A percentile compares a stretch with the other conserved stretches of the same genome.
These are phyloP conservation scores for Penstemon davidsonii DNA, from an alignment of 257 asterid species.

Conservation along the genomic window DNA sequence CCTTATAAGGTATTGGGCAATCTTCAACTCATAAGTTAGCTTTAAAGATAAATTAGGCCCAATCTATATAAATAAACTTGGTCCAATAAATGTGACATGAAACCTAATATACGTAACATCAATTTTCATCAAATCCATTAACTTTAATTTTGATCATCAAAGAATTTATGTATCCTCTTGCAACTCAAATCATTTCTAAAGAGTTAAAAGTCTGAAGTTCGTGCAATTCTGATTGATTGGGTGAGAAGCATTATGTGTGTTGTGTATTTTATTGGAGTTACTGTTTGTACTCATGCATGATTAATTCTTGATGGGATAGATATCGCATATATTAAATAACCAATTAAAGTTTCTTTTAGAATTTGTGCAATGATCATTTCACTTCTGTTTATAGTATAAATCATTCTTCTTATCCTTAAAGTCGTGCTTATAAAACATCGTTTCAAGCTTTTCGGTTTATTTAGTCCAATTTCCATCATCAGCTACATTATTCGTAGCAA, in stretches of 20 bases:
- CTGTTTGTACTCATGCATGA: slow-evolving; percentile 31
- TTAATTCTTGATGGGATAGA: slow-evolving; percentile 21
- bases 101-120: too few relatives aligned
- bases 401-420: slow-evolving; percentile 5
- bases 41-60: too few relatives aligned
- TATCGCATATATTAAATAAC: slow-evolving; percentile 21
- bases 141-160: slow-evolving; percentile 32
- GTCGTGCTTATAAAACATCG: slow-evolving; percentile 29
- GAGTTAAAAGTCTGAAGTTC: slow-evolving; percentile 27
- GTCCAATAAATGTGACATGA: too few relatives aligned
- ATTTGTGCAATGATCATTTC: slow-evolving; percentile 25
- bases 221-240: slow-evolving; percentile 26
- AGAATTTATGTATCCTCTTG: slow-evolving; percentile 16
- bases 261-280: slow-evolving; percentile 30
- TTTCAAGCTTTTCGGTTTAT: slow-evolving; percentile 9
- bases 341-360: neutral
- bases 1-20: too few relatives aligned
- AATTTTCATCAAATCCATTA: slow-evolving; percentile 43
- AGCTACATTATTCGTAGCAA: slow-evolving; percentile 12
- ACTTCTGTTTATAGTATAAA: neutral
- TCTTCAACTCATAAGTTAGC: too few relatives aligned
- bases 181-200: slow-evolving; percentile 32
- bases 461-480: slow-evolving; percentile 27
- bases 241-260: slow-evolving; percentile 27
- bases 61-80: too few relatives aligned